Percentiles rank a stretch among this genome's conserved stretches.
Conservation (phyloP, 1,284 basidiomycete genomes). For the Cystobasidium slooffiae region DNA sequence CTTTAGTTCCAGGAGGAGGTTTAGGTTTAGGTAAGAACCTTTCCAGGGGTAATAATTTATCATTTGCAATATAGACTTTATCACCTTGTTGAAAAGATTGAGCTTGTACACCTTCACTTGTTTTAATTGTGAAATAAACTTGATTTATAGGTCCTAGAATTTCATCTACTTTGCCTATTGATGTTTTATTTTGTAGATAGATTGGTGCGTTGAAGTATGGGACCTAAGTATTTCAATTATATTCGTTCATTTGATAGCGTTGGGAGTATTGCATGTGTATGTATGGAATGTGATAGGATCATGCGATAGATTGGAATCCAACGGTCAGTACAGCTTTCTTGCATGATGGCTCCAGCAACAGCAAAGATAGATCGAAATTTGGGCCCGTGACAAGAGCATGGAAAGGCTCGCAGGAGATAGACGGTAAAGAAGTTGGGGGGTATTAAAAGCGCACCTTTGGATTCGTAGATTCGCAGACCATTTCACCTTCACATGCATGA, state of each 20-base stretch:
- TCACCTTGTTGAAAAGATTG: constrained; percentile 95
- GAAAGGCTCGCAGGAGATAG: background rate
- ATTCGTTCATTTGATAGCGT: background rate
- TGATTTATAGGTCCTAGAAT: constrained; percentile 98
- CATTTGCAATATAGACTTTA: constrained; percentile 94
- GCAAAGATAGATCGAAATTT: too few relatives aligned
- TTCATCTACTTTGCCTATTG: constrained; percentile 94
- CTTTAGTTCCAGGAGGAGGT: constrained; percentile 65
- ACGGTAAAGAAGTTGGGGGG: background rate
- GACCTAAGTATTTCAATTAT: constrained; percentile 58
- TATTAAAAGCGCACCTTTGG: constrained; percentile 65
- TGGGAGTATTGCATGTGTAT: background rate
- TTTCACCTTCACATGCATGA: constrained; percentile 96
- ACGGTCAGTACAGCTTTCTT: too few relatives aligned
- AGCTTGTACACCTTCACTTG: constrained; percentile 94
- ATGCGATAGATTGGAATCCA: background rate
- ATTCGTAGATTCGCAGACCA: constrained; percentile 88
- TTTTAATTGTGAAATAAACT: constrained; percentile 97
- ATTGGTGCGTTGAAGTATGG: constrained; percentile 99
- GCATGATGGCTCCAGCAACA: too few relatives aligned
- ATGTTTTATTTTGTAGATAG: constrained; percentile 96
- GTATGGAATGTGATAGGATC: background rate
- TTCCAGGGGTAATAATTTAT: constrained; percentile 95
- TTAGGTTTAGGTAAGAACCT: constrained; percentile 98
- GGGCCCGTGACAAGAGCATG: background rate